Evolutionary conservation across 1,284 basidiomycete genomes (phyloP), one percentile per base, ranked within the genome.

Genomic region (Xerocomus nothofagi): DNA sequence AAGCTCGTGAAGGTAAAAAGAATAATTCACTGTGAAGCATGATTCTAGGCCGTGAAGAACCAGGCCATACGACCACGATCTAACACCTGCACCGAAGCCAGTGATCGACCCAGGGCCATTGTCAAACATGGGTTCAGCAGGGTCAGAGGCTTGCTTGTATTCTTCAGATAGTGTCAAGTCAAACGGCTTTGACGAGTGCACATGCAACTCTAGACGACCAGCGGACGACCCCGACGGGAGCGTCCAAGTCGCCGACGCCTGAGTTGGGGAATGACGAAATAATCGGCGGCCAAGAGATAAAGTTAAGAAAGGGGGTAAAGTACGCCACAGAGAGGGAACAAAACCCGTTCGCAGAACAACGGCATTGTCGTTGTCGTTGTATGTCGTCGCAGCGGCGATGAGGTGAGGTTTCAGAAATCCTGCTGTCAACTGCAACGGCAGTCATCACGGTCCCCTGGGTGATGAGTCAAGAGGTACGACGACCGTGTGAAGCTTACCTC

Each of bases 361-460:
- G 27, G 49, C 62, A 54, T 70, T 71, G 37, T 69, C 47, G 27
- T 45, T 41, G 41, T 71, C 69, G 27, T 56, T 60, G 54, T 70
- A 80, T 17, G 71, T 69, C 6, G 70, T 65, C 36, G 72, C 70
- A 31, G 70, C 59, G 15, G 66, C 69, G 39, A 72, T 52, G 18
- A 71, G 51, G 41, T 73, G 70, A 47, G 77, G 78, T 12, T 65
- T 56, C 18, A 68, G 52, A 40, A 70, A 49, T 36, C 53, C 63
- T 23, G 65, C 55, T 39, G 69, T 67, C 40, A 66, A 40, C 70
- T 71, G 31, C 31, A 50, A 57, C 18, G 31, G 31, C 52, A 31
- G 47, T 44, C 36, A 53, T 53, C 23, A 32, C 39, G 11, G 41
- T 40, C 33, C 39, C 38, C 36, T 40, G 52, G 51, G 49, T 45